Conservation (phyloP, 495 filamentous ascomycete genomes). For the Penicillium silybi region DNA sequence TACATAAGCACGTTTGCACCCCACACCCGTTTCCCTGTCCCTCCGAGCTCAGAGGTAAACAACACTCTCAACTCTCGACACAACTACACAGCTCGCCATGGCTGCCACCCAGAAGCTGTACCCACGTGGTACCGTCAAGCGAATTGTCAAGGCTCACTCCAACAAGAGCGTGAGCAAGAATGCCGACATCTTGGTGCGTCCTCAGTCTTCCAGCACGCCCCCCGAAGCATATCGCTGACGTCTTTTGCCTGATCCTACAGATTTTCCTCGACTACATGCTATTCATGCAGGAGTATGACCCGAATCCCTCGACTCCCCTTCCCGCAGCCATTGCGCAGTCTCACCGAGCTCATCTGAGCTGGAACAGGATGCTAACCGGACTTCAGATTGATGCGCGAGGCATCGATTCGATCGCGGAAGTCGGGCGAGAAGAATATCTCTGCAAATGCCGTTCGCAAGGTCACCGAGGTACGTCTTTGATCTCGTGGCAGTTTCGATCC, state of each 20-base stretch:
- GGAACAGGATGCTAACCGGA: neutral
- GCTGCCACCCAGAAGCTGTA: constrained; percentile 66
- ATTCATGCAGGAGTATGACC: constrained; percentile 80
- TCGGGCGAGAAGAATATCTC: constrained; percentile 68
- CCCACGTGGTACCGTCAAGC: constrained; percentile 78
- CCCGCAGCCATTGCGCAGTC: neutral
- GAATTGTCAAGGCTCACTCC: constrained; percentile 85
- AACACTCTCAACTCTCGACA: constrained; percentile 1
- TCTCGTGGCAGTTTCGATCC: neutral
- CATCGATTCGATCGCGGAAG: constrained; percentile 70
- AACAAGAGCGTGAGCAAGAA: constrained; percentile 78
- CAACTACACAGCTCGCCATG: constrained; percentile 20
- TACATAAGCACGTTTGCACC: neutral
- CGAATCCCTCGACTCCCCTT: neutral
- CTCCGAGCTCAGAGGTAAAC: constrained; percentile 7
- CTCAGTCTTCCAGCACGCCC: neutral
- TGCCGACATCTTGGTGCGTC: constrained; percentile 77
- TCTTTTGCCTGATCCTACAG: constrained; percentile 38
- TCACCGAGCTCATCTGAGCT: neutral
- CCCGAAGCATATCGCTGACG: neutral
- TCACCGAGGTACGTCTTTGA: constrained; percentile 57
- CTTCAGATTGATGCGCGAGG: constrained; percentile 76
- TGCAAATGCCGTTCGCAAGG: constrained; percentile 70
- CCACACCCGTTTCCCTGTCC: neutral
- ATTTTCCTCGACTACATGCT: constrained; percentile 87